A percentile compares a stretch with the other conserved stretches of the same genome.
phyloP scores from a whole-genome alignment of 106 monocot species.

The Allium cepa region DNA sequence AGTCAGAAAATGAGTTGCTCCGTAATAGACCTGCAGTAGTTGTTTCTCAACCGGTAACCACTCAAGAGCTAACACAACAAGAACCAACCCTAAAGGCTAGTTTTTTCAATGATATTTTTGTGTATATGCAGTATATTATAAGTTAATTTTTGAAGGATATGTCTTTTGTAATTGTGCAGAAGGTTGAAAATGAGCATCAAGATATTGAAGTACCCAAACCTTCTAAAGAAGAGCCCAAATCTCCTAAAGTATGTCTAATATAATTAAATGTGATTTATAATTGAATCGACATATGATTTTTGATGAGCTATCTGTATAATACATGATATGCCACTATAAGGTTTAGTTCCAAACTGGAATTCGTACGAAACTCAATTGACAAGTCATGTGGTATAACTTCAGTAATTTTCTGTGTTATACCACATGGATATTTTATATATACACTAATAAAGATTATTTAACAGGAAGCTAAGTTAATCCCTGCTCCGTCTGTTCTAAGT shows the following conservation, averaged over 20 bases:
- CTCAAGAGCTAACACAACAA: constrained; percentile 8
- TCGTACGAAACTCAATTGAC: too few species aligned
- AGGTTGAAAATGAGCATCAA: constrained; percentile 41
- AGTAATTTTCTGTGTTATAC: too few species aligned
- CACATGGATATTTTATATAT: neutral
- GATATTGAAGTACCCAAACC: constrained; percentile 17
- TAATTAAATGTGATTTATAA: neutral
- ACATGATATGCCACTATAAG: too few species aligned
- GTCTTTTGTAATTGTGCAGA: constrained; percentile 24
- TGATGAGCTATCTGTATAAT: too few species aligned
- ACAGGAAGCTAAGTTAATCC: constrained; percentile 31
- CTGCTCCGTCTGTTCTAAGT: constrained; percentile 36
- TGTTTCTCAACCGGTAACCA: constrained; percentile 17
- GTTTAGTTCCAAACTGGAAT: too few species aligned
- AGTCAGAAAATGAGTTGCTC: constrained; percentile 71
- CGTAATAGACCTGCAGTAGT: constrained; percentile 29
- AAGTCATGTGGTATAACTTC: too few species aligned
- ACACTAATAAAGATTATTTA: constrained; percentile 3
- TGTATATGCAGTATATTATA: neutral
- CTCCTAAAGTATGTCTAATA: constrained; percentile 17
- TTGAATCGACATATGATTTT: neutral
- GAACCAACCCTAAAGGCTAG: neutral
- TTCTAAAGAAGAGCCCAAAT: constrained; percentile 15
- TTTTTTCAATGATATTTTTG: neutral
- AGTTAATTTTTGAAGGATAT: neutral